phyloP scores from a whole-genome alignment of 352 stramenopile species.

The Pythium guiyangense region DNA sequence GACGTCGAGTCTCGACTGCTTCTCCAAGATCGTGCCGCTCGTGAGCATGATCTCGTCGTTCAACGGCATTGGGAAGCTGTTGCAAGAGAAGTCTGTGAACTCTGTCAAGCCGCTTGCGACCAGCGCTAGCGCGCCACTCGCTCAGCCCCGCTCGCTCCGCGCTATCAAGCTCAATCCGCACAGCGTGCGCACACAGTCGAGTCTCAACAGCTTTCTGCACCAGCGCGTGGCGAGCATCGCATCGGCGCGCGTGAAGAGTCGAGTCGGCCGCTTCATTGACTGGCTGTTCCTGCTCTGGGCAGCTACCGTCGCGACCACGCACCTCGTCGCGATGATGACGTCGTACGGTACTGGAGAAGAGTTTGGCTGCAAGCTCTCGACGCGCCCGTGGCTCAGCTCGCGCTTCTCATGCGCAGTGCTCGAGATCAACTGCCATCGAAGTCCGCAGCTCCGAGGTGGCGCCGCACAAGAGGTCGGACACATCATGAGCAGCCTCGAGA shows the following conservation, averaged over 20 bases:
- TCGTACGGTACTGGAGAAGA: constrained; percentile 7
- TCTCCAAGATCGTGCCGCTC: constrained; percentile 12
- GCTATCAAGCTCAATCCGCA: not conserved
- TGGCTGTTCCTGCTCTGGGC: constrained; percentile 26
- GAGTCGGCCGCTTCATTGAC: constrained; percentile 10
- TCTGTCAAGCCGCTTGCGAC: not conserved
- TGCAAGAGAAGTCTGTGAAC: constrained; percentile 1
- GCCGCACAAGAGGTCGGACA: constrained; percentile 6
- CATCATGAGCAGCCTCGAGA: constrained; percentile 16
- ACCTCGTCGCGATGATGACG: constrained; percentile 12
- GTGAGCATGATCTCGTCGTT: constrained; percentile 13
- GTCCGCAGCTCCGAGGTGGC: constrained; percentile 6
- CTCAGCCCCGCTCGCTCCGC: too few relatives aligned
- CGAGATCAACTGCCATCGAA: constrained; percentile 13
- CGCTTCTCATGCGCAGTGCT: constrained; percentile 15
- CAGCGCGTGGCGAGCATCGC: constrained; percentile 7
- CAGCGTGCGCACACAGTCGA: not conserved
- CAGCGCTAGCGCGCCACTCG: not conserved
- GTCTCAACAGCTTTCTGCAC: constrained; percentile 4
- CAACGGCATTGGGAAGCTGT: constrained; percentile 8
- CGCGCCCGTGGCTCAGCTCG: constrained; percentile 21
- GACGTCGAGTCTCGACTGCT: constrained; percentile 3
- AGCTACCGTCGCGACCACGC: constrained; percentile 13
- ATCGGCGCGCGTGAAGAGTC: constrained; percentile 2
- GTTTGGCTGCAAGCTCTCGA: constrained; percentile 21